Evolutionary conservation across 345 rosid species (phyloP).

Genomic region (Moricandia arvensis): DNA sequence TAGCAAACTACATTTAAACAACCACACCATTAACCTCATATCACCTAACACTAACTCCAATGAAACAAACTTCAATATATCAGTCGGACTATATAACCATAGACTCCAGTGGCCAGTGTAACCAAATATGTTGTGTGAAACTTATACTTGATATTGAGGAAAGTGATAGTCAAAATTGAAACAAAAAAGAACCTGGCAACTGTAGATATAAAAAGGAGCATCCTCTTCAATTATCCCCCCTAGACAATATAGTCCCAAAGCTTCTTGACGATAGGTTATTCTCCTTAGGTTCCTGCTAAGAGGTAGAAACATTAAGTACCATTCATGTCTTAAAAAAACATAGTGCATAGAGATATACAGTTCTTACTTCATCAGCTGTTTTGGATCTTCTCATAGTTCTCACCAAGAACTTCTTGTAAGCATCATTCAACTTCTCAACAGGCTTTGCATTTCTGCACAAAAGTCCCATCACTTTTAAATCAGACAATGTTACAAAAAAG

Average conservation of each 20-base stretch:
- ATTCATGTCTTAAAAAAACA: too few species aligned
- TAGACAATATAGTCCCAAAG: conserved; percentile 72
- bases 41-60: background rate
- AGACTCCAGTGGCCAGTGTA: background rate
- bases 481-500: background rate
- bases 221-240: conserved; percentile 76
- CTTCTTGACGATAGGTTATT: conserved; percentile 53
- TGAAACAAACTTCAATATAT: background rate
- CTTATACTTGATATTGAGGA: background rate
- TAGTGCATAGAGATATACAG: too few species aligned
- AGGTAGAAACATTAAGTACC: too few species aligned
- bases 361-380: conserved; percentile 52
- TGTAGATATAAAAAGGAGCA: conserved; percentile 93
- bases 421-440: conserved; percentile 65
- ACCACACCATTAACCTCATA: conserved; percentile 14
- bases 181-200: conserved; percentile 73
- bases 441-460: conserved; percentile 73
- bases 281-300: conserved; percentile 55
- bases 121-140: background rate
- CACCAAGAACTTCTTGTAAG: conserved; percentile 64
- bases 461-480: background rate
- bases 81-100: background rate
- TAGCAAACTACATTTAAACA: conserved; percentile 68
- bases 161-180: background rate
- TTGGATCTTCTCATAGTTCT: conserved; percentile 61